phyloP scores from a whole-genome alignment of 2,329 filamentous ascomycete genomes.

The Ophiocordyceps camponoti-leonardi region DNA sequence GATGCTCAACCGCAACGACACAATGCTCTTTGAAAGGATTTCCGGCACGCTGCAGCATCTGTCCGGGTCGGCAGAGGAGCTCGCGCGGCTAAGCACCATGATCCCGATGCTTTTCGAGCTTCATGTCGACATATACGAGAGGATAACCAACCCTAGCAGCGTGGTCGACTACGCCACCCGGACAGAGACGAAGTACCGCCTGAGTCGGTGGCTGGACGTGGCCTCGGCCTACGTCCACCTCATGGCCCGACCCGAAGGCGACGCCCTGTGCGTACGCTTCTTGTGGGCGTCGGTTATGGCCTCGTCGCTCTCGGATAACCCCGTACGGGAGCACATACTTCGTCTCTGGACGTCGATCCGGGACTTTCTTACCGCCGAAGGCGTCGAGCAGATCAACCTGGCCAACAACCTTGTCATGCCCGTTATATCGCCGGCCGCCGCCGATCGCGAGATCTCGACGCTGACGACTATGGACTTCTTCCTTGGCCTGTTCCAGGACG shows the following conservation, averaged over 20 bases:
- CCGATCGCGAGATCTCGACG: constrained; percentile 81
- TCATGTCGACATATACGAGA: constrained; percentile 42
- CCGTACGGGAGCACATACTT: constrained; percentile 37
- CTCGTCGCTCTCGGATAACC: constrained; percentile 33
- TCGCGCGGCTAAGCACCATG: constrained; percentile 22
- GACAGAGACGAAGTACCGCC: constrained; percentile 28
- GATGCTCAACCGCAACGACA: constrained; percentile 35
- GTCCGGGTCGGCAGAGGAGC: constrained; percentile 7
- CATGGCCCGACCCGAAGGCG: constrained; percentile 14
- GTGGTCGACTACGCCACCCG: constrained; percentile 31
- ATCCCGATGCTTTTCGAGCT: constrained; percentile 44
- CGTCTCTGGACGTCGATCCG: constrained; percentile 41
- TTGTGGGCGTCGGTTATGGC: constrained; percentile 39
- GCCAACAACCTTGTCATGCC: constrained; percentile 82
- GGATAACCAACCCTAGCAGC: constrained; percentile 38
- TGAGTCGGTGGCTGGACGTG: constrained; percentile 34
- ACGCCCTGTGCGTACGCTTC: constrained; percentile 31
- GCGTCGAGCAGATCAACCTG: constrained; percentile 35
- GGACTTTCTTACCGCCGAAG: constrained; percentile 27
- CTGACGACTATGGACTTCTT: constrained; percentile 96
- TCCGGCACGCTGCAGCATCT: constrained; percentile 21
- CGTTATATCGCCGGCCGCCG: constrained; percentile 64
- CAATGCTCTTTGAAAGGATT: constrained; percentile 30
- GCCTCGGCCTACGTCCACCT: constrained; percentile 27
- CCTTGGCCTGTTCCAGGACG: constrained; percentile 69